Conservation (phyloP, 2,329 filamentous ascomycete genomes). For the Chrysoporthe cubensis region DNA sequence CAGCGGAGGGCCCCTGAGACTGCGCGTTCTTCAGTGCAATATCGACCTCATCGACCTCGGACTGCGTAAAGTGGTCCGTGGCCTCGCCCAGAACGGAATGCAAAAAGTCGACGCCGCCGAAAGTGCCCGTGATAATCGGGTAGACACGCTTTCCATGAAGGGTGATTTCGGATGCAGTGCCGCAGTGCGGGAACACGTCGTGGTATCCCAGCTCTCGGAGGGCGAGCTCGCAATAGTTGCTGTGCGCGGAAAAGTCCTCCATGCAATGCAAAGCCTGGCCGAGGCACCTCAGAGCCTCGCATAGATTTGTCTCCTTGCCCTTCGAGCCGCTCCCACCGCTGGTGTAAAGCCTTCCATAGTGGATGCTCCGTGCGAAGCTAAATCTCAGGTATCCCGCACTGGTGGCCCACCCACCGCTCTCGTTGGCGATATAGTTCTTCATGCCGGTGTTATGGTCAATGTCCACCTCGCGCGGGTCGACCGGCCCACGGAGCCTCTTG, state of each 20-base stretch:
- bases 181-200: slow-evolving; percentile 75
- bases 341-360: slow-evolving; percentile 77
- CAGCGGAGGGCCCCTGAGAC: slow-evolving; percentile 35
- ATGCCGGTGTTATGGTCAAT: slow-evolving; percentile 83
- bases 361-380: slow-evolving; percentile 74
- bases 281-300: slow-evolving; percentile 75
- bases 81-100: slow-evolving; percentile 80
- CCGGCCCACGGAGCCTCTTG: slow-evolving; percentile 77
- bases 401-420: slow-evolving; percentile 84
- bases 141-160: slow-evolving; percentile 69
- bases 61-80: slow-evolving; percentile 82
- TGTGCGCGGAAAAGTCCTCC: slow-evolving; percentile 80
- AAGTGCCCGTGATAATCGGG: slow-evolving; percentile 73
- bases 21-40: slow-evolving; percentile 72
- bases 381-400: slow-evolving; percentile 83
- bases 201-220: slow-evolving; percentile 72
- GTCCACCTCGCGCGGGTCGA: slow-evolving; percentile 71
- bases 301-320: slow-evolving; percentile 77
- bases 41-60: slow-evolving; percentile 81
- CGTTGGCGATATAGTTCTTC: slow-evolving; percentile 99
- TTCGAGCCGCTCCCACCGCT: slow-evolving; percentile 61
- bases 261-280: slow-evolving; percentile 78
- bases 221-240: slow-evolving; percentile 80
- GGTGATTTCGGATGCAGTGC: slow-evolving; percentile 67
- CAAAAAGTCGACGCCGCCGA: slow-evolving; percentile 82